phyloP scores from a whole-genome alignment of 768 basidiomycete species.

The Boletus coccyginus region DNA sequence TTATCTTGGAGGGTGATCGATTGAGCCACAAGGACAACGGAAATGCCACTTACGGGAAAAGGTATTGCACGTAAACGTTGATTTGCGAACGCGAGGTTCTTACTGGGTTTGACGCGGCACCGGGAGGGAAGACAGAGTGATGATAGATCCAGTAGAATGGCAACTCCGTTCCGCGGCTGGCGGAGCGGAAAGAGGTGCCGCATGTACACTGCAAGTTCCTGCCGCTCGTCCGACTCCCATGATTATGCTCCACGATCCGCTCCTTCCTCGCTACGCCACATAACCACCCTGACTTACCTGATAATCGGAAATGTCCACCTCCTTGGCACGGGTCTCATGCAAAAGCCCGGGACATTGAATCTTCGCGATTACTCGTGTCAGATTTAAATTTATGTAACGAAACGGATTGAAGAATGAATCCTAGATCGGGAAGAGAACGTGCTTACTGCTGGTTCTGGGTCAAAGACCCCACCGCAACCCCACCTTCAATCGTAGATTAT shows the following conservation, averaged over 20 bases:
- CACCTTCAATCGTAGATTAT: slow-evolving; percentile 2
- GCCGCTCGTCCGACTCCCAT: not conserved
- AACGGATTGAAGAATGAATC: not conserved
- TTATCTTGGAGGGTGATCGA: not conserved
- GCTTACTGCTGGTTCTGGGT: not conserved
- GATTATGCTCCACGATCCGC: slow-evolving; percentile 1
- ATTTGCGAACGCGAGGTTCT: not conserved
- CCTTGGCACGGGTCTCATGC: not conserved
- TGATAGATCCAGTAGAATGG: not conserved
- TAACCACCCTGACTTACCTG: slow-evolving; percentile 11
- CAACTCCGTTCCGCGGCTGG: not conserved
- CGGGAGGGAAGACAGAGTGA: not conserved
- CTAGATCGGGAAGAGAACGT: not conserved
- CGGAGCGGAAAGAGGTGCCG: not conserved
- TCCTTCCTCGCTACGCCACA: slow-evolving; percentile 23
- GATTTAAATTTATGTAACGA: not conserved
- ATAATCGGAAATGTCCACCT: slow-evolving; percentile 1
- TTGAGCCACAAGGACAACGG: not conserved
- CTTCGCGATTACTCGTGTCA: not conserved
- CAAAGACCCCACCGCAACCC: slow-evolving; percentile 1
- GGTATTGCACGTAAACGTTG: not conserved
- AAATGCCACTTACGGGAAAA: not conserved
- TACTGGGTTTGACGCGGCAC: not conserved
- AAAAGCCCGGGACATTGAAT: not conserved
- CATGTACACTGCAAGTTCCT: not conserved